phyloP scores from a whole-genome alignment of 208 protist genomes.

The Crithidia thermophila region DNA sequence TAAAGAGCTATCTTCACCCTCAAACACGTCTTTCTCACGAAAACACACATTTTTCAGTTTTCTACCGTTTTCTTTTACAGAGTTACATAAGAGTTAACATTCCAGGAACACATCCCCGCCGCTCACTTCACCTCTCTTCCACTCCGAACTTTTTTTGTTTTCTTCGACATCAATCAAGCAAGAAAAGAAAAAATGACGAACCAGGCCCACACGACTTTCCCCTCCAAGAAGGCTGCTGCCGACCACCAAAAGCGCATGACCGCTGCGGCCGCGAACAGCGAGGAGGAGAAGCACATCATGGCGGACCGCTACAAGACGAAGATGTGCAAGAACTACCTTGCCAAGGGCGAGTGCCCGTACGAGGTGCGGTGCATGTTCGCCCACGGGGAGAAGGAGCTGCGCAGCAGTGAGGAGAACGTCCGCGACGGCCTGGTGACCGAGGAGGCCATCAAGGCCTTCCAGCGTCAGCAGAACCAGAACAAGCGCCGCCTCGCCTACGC shows the following conservation, averaged over 20 bases:
- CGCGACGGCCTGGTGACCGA: constrained; percentile 64
- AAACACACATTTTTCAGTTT: too few relatives aligned
- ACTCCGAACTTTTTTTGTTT: constrained; percentile 19
- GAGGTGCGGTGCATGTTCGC: constrained; percentile 78
- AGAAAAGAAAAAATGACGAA: constrained; percentile 6
- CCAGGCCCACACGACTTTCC: constrained; percentile 10
- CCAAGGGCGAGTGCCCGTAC: constrained; percentile 62
- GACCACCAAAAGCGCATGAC: constrained; percentile 22
- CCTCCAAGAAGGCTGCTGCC: constrained; percentile 10
- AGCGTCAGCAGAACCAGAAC: constrained; percentile 29
- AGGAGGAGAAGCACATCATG: constrained; percentile 29
- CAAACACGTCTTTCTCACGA: too few relatives aligned
- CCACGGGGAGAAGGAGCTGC: constrained; percentile 73
- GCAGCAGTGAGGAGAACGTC: constrained; percentile 67
- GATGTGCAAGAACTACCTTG: constrained; percentile 71
- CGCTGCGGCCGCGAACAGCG: background rate
- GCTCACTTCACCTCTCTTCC: too few relatives aligned
- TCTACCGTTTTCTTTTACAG: too few relatives aligned
- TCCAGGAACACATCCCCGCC: too few relatives aligned
- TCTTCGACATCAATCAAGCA: background rate
- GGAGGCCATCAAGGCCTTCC: constrained; percentile 68
- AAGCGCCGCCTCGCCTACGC: constrained; percentile 19
- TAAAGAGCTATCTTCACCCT: too few relatives aligned
- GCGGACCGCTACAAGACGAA: constrained; percentile 63
- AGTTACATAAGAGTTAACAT: too few relatives aligned